These are phyloP conservation scores for Immersiella caudata DNA, from an alignment of 495 filamentous ascomycete genomes.

Conservation along the genomic window DNA sequence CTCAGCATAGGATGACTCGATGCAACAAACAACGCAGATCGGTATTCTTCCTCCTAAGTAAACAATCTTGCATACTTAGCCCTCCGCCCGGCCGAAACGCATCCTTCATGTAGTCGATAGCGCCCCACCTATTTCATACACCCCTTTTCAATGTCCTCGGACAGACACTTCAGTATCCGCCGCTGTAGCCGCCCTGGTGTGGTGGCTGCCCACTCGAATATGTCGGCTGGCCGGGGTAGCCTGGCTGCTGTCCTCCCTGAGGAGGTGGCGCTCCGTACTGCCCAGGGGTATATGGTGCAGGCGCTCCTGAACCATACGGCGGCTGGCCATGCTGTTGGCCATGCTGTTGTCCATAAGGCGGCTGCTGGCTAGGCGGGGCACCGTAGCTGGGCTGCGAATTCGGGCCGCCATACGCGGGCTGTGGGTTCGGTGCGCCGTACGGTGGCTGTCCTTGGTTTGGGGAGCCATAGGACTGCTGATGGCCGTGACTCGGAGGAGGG, in stretches of 20 bases:
- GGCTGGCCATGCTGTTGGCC: conserved; percentile 33
- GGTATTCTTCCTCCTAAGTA: conserved; percentile 4
- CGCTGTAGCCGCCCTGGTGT: conserved; percentile 16
- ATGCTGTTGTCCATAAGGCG: conserved; percentile 10
- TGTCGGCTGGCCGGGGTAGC: conserved; percentile 17
- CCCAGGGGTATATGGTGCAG: conserved; percentile 22
- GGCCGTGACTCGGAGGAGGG: conserved; percentile 13
- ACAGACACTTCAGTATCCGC: background rate
- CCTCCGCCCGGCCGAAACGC: background rate
- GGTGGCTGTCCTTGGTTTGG: conserved; percentile 16
- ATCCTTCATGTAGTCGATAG: background rate
- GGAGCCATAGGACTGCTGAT: conserved; percentile 11
- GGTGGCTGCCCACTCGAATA: conserved; percentile 25
- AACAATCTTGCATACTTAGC: conserved; percentile 13
- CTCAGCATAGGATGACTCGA: conserved; percentile 4
- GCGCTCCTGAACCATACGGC: conserved; percentile 28
- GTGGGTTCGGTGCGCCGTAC: conserved; percentile 30
- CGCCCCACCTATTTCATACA: background rate
- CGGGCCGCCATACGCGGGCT: conserved; percentile 1
- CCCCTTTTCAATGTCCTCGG: background rate
- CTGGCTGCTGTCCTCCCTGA: conserved; percentile 19
- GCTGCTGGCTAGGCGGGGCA: conserved; percentile 3
- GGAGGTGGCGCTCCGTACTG: conserved; percentile 18
- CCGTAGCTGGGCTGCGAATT: conserved; percentile 15
- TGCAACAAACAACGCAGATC: conserved; percentile 8